A percentile compares a stretch with the other conserved stretches of the same genome.
Evolutionary conservation across 768 basidiomycete genomes (phyloP).

Genomic region (Leucocoprinus leucothites): DNA sequence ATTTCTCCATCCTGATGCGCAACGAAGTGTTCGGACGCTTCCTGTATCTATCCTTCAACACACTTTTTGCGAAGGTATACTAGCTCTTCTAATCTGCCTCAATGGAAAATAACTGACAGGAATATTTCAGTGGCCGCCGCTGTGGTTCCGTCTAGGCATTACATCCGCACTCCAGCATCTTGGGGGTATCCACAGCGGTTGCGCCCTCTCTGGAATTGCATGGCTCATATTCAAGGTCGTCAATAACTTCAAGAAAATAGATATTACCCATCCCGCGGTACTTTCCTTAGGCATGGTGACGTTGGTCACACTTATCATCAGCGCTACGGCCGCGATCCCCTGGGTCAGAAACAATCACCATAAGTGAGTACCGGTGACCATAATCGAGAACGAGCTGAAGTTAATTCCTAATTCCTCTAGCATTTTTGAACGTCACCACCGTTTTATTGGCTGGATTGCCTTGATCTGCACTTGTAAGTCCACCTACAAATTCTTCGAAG

Average conservation of each 20-base stretch:
- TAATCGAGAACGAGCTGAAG: neutral
- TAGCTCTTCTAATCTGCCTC: neutral
- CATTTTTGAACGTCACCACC: conserved; percentile 77
- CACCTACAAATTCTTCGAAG: no score
- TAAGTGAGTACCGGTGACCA: conserved; percentile 47
- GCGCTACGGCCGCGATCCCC: conserved; percentile 65
- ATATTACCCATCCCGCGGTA: conserved; percentile 51
- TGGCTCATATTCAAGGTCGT: conserved; percentile 69
- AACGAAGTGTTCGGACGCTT: conserved; percentile 76
- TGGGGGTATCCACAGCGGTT: conserved; percentile 80
- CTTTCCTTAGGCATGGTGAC: conserved; percentile 63
- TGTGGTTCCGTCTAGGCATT: conserved; percentile 69
- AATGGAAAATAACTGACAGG: conserved; percentile 2
- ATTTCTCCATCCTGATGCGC: conserved; percentile 68
- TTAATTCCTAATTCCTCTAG: conserved; percentile 28
- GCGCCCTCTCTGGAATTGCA: conserved; percentile 63
- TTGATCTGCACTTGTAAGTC: conserved; percentile 44
- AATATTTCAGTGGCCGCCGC: conserved; percentile 59
- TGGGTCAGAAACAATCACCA: conserved; percentile 81
- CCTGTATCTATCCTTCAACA: conserved; percentile 65
- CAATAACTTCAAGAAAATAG: conserved; percentile 47
- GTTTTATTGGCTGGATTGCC: conserved; percentile 76
- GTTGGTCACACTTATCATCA: conserved; percentile 52
- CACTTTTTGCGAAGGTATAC: conserved; percentile 63
- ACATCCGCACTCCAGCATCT: conserved; percentile 78